These are phyloP conservation scores for Zygoascus sp. DNA, from an alignment of 1,139 yeast species.

Conservation along the genomic window DNA sequence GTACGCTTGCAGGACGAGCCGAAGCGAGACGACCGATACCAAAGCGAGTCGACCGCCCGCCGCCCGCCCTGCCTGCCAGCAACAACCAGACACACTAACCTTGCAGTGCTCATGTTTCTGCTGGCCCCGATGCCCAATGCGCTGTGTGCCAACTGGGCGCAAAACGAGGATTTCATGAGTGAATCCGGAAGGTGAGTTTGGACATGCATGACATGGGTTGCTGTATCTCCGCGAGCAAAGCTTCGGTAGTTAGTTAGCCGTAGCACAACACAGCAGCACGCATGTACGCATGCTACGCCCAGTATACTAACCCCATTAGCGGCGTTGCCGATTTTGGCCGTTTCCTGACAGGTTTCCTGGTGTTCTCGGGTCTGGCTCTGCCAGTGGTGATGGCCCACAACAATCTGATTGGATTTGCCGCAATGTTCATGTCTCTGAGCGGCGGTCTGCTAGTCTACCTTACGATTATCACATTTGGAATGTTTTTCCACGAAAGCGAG, in stretches of 20 bases:
- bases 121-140: slow-evolving; percentile 70
- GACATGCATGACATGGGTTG: neutral
- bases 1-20: too few species aligned
- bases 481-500: slow-evolving; percentile 60
- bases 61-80: too few species aligned
- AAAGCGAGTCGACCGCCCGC: too few species aligned
- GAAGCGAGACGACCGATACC: too few species aligned
- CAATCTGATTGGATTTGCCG: slow-evolving; percentile 51
- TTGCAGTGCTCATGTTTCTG: slow-evolving; percentile 42
- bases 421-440: slow-evolving; percentile 56
- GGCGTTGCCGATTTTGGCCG: slow-evolving; percentile 58
- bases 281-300: too few species aligned
- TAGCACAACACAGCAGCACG: too few species aligned
- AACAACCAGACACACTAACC: too few species aligned
- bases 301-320: slow-evolving; percentile 22
- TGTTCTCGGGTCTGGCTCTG: slow-evolving; percentile 61
- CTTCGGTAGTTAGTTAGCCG: too few species aligned
- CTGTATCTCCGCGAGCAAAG: too few species aligned
- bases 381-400: slow-evolving; percentile 67
- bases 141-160: slow-evolving; percentile 41
- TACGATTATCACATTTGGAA: slow-evolving; percentile 67
- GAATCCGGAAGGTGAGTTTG: slow-evolving; percentile 39
- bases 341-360: slow-evolving; percentile 61
- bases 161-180: slow-evolving; percentile 46
- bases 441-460: slow-evolving; percentile 73